These are phyloP conservation scores for Begonia peltatifolia DNA, from an alignment of 306 rosid genomes.

Conservation along the genomic window DNA sequence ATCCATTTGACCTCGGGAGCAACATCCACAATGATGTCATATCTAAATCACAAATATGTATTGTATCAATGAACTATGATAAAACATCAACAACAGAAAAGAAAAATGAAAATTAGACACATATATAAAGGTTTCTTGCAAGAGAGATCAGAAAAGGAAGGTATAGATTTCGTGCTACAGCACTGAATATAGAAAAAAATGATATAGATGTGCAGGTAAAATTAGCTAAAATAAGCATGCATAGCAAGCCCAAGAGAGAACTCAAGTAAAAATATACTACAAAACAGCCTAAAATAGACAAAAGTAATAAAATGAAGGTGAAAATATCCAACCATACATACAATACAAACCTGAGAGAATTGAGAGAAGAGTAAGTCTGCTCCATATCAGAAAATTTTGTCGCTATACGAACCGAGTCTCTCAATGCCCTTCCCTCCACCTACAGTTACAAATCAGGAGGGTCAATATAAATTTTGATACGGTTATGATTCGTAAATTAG, in stretches of 20 bases:
- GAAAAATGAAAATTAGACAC: not conserved
- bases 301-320: constrained; percentile 5
- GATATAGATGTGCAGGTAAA: not conserved
- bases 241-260: not conserved
- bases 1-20: constrained; percentile 81
- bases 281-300: constrained; percentile 1
- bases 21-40: constrained; percentile 76
- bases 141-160: not conserved
- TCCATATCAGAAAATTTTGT: constrained; percentile 76
- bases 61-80: constrained; percentile 6
- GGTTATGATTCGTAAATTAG: too few species aligned
- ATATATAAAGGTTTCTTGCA: not conserved
- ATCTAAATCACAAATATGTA: constrained; percentile 34
- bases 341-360: constrained; percentile 47
- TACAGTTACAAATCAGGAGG: constrained; percentile 7
- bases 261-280: not conserved
- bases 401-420: constrained; percentile 59
- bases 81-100: constrained; percentile 5
- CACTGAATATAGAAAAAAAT: too few species aligned
- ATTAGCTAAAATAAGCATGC: not conserved
- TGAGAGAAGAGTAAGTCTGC: constrained; percentile 50
- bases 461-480: too few species aligned
- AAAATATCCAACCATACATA: constrained; percentile 1
- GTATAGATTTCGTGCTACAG: too few species aligned
- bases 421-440: constrained; percentile 72